phyloP scores from a whole-genome alignment of 2,329 filamentous ascomycete genomes.

The Monilinia fructicola region DNA sequence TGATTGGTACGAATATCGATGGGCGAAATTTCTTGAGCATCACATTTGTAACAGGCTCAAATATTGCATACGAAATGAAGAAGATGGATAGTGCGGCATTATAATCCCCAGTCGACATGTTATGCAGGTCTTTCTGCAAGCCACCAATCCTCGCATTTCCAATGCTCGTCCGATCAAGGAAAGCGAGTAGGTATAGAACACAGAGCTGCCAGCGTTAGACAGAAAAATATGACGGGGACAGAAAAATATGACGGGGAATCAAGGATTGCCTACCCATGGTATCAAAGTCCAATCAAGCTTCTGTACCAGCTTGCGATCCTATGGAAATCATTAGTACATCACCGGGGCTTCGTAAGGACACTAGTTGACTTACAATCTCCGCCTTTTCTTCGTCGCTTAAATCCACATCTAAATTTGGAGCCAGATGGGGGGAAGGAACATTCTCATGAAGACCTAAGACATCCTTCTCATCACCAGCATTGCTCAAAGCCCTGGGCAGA shows the following conservation, averaged over 20 bases:
- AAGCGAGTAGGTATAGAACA: conserved; percentile 73
- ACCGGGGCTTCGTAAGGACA: neutral
- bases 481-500: neutral
- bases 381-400: conserved; percentile 62
- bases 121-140: conserved; percentile 57
- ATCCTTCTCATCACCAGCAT: conserved; percentile 22
- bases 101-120: conserved; percentile 65
- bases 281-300: conserved; percentile 62
- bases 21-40: conserved; percentile 71
- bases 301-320: conserved; percentile 63
- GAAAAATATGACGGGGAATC: conserved; percentile 4
- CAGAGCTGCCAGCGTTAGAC: conserved; percentile 50
- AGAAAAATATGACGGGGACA: conserved; percentile 12
- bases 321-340: conserved; percentile 16
- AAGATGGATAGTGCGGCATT: conserved; percentile 78
- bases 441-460: conserved; percentile 1
- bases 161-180: conserved; percentile 77
- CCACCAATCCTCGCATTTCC: conserved; percentile 68
- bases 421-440: conserved; percentile 18
- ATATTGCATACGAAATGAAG: conserved; percentile 80
- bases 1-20: conserved; percentile 75
- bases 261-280: conserved; percentile 50
- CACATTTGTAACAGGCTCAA: conserved; percentile 73
- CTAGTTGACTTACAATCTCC: conserved; percentile 51
- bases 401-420: conserved; percentile 60